Percentiles rank a stretch among this genome's conserved stretches.
Conservation (phyloP, 73 alveolate genomes). For the Paramecium caudatum region DNA sequence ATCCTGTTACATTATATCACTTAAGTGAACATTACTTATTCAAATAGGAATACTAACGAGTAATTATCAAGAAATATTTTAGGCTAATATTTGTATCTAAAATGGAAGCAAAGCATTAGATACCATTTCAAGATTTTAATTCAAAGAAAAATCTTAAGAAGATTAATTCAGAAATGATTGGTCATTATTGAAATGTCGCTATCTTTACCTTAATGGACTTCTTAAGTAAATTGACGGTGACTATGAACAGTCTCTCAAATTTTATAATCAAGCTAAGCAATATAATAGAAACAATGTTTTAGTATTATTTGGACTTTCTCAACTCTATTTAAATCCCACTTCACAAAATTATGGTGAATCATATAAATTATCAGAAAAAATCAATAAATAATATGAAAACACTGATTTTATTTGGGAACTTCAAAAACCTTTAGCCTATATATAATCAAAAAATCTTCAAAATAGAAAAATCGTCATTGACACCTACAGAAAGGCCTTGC, state of each 20-base stretch:
- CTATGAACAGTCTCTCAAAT: constrained; percentile 20
- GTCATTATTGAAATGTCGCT: constrained; percentile 25
- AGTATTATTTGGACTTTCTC: neutral
- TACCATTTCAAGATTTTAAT: constrained; percentile 8
- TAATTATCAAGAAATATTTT: neutral
- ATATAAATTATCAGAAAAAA: constrained; percentile 22
- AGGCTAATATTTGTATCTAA: constrained; percentile 20
- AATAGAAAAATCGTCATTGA: constrained; percentile 23
- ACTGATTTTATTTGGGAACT: constrained; percentile 38
- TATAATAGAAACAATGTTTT: constrained; percentile 51
- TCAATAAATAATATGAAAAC: constrained; percentile 9
- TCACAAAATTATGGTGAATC: constrained; percentile 55
- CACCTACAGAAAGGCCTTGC: constrained; percentile 37
- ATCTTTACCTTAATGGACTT: constrained; percentile 17
- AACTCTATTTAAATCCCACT: constrained; percentile 1
- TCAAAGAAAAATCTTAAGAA: constrained; percentile 48
- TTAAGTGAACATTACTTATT: constrained; percentile 56
- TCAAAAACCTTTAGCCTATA: constrained; percentile 1
- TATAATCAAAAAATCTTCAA: neutral
- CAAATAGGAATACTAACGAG: constrained; percentile 9
- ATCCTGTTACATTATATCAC: constrained; percentile 34
- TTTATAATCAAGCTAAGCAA: constrained; percentile 30
- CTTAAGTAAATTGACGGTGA: constrained; percentile 47
- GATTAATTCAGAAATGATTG: constrained; percentile 64
- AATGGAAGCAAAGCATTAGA: constrained; percentile 53